Conservation (phyloP, 257 asterid species). For the Solanum boliviense region DNA sequence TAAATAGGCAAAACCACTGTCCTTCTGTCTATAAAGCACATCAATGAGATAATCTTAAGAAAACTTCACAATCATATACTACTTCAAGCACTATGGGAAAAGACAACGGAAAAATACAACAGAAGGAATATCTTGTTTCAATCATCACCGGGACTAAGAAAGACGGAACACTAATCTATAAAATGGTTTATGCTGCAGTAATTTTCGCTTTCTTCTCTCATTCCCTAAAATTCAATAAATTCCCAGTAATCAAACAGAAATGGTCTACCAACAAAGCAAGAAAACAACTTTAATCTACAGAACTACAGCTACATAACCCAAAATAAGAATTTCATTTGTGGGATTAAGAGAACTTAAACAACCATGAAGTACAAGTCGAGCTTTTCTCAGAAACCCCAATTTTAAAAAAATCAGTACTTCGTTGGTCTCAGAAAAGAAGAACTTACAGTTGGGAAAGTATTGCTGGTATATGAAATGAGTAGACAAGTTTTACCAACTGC, state of each 20-base stretch:
- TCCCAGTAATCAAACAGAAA: neutral
- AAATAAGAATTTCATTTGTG: neutral
- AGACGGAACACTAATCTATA: neutral
- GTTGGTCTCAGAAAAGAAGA: neutral
- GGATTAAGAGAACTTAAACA: neutral
- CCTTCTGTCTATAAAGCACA: neutral
- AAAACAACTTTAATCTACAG: neutral
- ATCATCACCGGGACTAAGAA: neutral
- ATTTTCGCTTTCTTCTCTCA: neutral
- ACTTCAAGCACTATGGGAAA: neutral
- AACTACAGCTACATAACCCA: neutral
- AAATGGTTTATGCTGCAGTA: neutral
- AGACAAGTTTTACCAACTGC: slow-evolving; percentile 17
- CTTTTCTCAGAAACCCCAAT: neutral
- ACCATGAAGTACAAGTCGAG: neutral
- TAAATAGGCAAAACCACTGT: neutral
- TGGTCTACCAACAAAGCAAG: neutral
- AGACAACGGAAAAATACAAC: neutral
- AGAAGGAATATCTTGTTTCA: neutral
- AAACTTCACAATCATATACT: neutral
- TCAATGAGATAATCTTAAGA: neutral
- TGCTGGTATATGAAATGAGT: slow-evolving; percentile 9
- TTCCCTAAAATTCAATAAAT: neutral
- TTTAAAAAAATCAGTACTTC: too few relatives aligned
- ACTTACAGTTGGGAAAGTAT: slow-evolving; percentile 9